A percentile compares a stretch with the other conserved stretches of the same genome.
These are phyloP conservation scores for Cyamopsis tetragonoloba DNA, from an alignment of 306 rosid species.

Conservation along the genomic window DNA sequence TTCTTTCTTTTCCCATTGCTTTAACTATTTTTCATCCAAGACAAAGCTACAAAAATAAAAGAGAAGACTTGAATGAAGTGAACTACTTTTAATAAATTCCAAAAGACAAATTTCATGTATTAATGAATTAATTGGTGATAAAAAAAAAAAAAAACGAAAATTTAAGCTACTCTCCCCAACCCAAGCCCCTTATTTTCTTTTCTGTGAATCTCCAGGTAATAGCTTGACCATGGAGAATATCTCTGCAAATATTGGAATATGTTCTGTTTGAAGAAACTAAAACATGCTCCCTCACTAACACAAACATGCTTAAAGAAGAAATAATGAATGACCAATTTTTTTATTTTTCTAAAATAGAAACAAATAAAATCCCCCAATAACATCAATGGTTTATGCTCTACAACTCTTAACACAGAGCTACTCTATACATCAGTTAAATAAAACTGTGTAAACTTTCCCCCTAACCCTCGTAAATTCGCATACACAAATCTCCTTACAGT, in stretches of 20 bases:
- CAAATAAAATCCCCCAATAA: slow-evolving; percentile 13
- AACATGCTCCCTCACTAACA: not conserved
- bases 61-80: not conserved
- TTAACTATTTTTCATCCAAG: not conserved
- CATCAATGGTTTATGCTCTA: slow-evolving; percentile 26
- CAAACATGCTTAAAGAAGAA: not conserved
- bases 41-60: not conserved
- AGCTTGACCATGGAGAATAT: not conserved
- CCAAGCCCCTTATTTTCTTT: not conserved
- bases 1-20: too few relatives aligned
- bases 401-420: slow-evolving; percentile 24
- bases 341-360: slow-evolving; percentile 19
- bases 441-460: slow-evolving; percentile 23
- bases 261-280: slow-evolving; percentile 13
- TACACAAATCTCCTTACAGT: too few relatives aligned
- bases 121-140: too few relatives aligned
- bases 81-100: not conserved
- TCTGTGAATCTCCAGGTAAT: not conserved
- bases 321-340: not conserved
- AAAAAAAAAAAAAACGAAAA: not conserved
- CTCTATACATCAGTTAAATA: slow-evolving; percentile 17
- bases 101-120: not conserved
- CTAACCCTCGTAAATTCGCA: too few relatives aligned
- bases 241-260: not conserved
- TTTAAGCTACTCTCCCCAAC: not conserved